A percentile compares a stretch with the other conserved stretches of the same genome.
These are phyloP conservation scores for Trichoderma oligosporum DNA, from an alignment of 2,329 filamentous ascomycete species.

Conservation along the genomic window DNA sequence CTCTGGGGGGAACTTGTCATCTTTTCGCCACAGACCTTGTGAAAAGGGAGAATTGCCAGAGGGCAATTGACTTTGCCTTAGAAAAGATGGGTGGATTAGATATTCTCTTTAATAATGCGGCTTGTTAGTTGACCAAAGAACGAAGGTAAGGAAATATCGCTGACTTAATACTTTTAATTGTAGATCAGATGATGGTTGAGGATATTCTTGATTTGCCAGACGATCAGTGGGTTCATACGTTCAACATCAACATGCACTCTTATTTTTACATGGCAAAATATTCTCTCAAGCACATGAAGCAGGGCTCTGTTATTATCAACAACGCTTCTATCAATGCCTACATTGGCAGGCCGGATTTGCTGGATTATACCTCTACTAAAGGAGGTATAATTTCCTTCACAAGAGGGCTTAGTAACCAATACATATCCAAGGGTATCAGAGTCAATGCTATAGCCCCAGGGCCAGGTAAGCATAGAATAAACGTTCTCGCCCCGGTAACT, in stretches of 20 bases:
- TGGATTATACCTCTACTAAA: slow-evolving; percentile 79
- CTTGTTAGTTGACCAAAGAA: background rate
- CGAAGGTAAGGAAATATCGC: background rate
- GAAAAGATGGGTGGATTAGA: slow-evolving; percentile 44
- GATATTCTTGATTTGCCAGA: slow-evolving; percentile 47
- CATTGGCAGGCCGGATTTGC: slow-evolving; percentile 71
- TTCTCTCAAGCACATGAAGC: slow-evolving; percentile 52
- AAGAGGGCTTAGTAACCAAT: slow-evolving; percentile 71
- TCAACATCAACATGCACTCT: slow-evolving; percentile 53
- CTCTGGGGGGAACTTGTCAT: slow-evolving; percentile 45
- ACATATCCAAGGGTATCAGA: slow-evolving; percentile 65
- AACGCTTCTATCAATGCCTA: slow-evolving; percentile 82
- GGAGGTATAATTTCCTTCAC: slow-evolving; percentile 79
- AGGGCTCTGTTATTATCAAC: slow-evolving; percentile 78
- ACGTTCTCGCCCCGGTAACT: background rate
- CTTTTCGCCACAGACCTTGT: slow-evolving; percentile 48
- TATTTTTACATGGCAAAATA: slow-evolving; percentile 60
- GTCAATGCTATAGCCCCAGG: slow-evolving; percentile 76
- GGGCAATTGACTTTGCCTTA: slow-evolving; percentile 51
- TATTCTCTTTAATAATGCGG: slow-evolving; percentile 56
- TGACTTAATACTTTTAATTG: too few species aligned
- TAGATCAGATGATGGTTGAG: slow-evolving; percentile 39
- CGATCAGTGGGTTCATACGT: slow-evolving; percentile 53
- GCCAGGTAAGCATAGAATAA: slow-evolving; percentile 44
- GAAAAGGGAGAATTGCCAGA: slow-evolving; percentile 47